Conservation (phyloP, 306 rosid genomes). For the Vigna nakashimae region DNA sequence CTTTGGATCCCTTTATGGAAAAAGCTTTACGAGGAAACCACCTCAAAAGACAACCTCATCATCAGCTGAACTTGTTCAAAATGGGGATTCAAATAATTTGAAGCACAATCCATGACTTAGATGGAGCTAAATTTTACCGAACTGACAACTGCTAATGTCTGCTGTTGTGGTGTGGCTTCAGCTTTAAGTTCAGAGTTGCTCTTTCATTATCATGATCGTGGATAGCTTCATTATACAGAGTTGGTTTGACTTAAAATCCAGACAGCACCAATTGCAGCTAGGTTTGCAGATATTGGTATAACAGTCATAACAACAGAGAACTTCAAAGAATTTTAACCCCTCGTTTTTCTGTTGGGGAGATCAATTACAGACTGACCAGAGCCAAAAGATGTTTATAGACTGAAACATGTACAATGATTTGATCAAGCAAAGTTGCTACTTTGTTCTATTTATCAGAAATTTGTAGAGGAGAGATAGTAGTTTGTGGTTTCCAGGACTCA, state of each 20-base stretch:
- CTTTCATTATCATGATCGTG: constrained; percentile 40
- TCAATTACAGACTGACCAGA: constrained; percentile 41
- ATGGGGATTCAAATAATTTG: constrained; percentile 54
- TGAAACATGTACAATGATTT: constrained; percentile 37
- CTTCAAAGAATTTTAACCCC: constrained; percentile 35
- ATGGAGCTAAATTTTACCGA: constrained; percentile 42
- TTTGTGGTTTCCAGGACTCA: constrained; percentile 10
- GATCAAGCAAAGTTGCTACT: constrained; percentile 37
- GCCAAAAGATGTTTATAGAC: constrained; percentile 42
- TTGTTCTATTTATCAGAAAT: constrained; percentile 9
- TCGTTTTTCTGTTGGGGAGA: constrained; percentile 34
- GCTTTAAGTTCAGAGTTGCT: constrained; percentile 54
- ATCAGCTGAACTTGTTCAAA: constrained; percentile 47
- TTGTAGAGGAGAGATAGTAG: constrained; percentile 12
- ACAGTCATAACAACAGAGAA: constrained; percentile 31
- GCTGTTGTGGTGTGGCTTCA: constrained; percentile 54
- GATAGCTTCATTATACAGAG: constrained; percentile 3
- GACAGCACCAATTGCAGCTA: constrained; percentile 40
- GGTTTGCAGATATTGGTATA: constrained; percentile 32
- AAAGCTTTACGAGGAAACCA: constrained; percentile 70
- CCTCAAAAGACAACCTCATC: constrained; percentile 59
- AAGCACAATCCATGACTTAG: constrained; percentile 60
- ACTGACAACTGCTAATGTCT: constrained; percentile 48
- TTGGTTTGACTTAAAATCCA: constrained; percentile 37
- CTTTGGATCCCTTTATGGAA: constrained; percentile 77